A percentile compares a stretch with the other conserved stretches of the same genome.
Evolutionary conservation across 495 filamentous ascomycete genomes (phyloP).

Genomic region (Aspergillus cavernicola): DNA sequence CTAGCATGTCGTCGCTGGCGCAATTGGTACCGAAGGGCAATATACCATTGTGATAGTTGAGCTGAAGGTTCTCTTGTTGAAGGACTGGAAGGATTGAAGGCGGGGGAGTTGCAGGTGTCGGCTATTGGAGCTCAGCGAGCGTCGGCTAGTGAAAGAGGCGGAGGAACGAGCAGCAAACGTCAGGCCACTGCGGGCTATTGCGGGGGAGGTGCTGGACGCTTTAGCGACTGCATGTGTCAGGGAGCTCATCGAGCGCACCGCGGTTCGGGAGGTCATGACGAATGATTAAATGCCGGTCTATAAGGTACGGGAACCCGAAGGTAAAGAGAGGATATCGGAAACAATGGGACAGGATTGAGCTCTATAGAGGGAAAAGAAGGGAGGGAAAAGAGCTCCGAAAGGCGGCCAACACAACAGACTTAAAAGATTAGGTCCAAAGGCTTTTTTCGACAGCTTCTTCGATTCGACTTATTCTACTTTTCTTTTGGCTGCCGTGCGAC

Average conservation of each 20-base stretch:
- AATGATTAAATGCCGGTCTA: constrained; percentile 9
- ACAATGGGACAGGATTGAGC: background rate
- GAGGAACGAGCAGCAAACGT: constrained; percentile 25
- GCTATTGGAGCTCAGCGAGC: constrained; percentile 35
- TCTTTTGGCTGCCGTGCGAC: constrained; percentile 14
- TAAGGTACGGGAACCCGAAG: background rate
- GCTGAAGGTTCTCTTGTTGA: constrained; percentile 41
- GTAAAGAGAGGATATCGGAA: background rate
- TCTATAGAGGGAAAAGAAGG: constrained; percentile 7
- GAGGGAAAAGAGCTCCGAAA: constrained; percentile 13
- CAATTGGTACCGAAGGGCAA: background rate
- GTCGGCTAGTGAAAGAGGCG: constrained; percentile 28
- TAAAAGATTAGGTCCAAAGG: constrained; percentile 5
- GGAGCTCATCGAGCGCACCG: constrained; percentile 44
- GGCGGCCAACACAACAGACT: constrained; percentile 8
- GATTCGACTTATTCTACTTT: constrained; percentile 2
- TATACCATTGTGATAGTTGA: constrained; percentile 44
- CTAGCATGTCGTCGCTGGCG: background rate
- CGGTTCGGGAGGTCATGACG: constrained; percentile 36
- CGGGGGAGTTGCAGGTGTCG: constrained; percentile 38
- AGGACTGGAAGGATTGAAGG: constrained; percentile 37
- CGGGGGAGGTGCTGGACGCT: constrained; percentile 27
- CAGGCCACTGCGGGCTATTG: constrained; percentile 30
- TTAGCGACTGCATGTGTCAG: constrained; percentile 35
- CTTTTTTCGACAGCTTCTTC: constrained; percentile 3